Conservation (phyloP, 2,329 filamentous ascomycete genomes). For the Hypoxylon rubiginosum region DNA sequence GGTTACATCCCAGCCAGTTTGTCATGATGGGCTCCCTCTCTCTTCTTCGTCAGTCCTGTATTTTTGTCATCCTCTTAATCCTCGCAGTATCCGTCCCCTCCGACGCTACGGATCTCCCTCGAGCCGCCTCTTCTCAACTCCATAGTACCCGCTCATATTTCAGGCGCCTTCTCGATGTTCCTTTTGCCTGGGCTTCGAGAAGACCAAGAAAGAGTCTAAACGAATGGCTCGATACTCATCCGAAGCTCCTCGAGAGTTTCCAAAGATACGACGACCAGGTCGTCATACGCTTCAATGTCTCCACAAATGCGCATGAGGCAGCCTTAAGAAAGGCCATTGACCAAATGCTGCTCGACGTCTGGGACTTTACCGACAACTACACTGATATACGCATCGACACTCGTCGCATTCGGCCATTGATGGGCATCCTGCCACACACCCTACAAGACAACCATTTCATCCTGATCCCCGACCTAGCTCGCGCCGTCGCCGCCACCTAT, state of each 20-base stretch:
- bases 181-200: conserved; percentile 38
- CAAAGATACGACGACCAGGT: conserved; percentile 80
- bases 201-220: conserved; percentile 40
- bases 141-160: conserved; percentile 45
- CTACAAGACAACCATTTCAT: conserved; percentile 79
- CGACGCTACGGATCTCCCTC: conserved; percentile 30
- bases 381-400: conserved; percentile 86
- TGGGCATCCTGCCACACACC: conserved; percentile 81
- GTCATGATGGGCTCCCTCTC: conserved; percentile 26
- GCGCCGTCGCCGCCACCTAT: conserved; percentile 82
- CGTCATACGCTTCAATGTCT: conserved; percentile 90
- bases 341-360: conserved; percentile 86
- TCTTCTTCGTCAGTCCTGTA: conserved; percentile 15
- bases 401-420: conserved; percentile 81
- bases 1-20: neutral
- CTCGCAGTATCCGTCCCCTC: conserved; percentile 23
- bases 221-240: conserved; percentile 47
- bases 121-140: conserved; percentile 9
- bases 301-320: conserved; percentile 54
- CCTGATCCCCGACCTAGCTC: conserved; percentile 83
- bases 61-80: conserved; percentile 19
- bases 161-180: conserved; percentile 45
- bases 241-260: conserved; percentile 52
- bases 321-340: conserved; percentile 49
- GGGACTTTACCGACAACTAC: conserved; percentile 85